Conservation (phyloP, 2,329 filamentous ascomycete genomes). For the Phyllosticta paracitricarpa region DNA sequence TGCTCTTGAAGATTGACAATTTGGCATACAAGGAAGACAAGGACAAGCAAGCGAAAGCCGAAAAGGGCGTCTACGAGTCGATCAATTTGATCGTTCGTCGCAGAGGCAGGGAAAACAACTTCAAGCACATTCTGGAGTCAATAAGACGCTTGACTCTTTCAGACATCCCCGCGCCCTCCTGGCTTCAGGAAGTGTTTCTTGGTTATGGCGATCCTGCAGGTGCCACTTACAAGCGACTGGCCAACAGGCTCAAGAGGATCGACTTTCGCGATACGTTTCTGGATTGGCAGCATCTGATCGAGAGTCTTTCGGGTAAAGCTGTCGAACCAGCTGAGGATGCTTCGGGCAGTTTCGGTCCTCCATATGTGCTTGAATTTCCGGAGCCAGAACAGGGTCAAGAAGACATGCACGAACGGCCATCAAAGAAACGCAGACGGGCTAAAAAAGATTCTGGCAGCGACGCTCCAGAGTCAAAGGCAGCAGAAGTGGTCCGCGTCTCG, state of each 20-base stretch:
- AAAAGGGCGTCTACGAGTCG: slow-evolving; percentile 67
- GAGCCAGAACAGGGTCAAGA: slow-evolving; percentile 16
- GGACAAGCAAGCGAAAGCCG: slow-evolving; percentile 53
- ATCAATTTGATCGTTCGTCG: slow-evolving; percentile 82
- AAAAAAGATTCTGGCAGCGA: slow-evolving; percentile 18
- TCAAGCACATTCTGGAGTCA: slow-evolving; percentile 84
- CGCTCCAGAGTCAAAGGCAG: slow-evolving; percentile 21
- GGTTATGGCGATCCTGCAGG: slow-evolving; percentile 89
- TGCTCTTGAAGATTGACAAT: slow-evolving; percentile 75
- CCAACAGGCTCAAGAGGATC: slow-evolving; percentile 66
- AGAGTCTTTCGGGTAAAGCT: slow-evolving; percentile 78
- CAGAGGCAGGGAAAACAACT: slow-evolving; percentile 88
- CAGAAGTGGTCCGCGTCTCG: slow-evolving; percentile 67
- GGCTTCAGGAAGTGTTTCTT: slow-evolving; percentile 96
- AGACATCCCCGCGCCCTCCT: slow-evolving; percentile 74
- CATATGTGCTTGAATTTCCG: slow-evolving; percentile 68
- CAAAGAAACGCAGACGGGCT: slow-evolving; percentile 46
- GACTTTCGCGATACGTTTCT: slow-evolving; percentile 93
- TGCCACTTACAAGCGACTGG: slow-evolving; percentile 73
- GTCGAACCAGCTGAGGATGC: slow-evolving; percentile 68
- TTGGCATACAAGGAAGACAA: slow-evolving; percentile 68
- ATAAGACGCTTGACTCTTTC: slow-evolving; percentile 79
- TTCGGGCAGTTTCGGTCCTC: slow-evolving; percentile 68
- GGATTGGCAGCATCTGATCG: slow-evolving; percentile 87
- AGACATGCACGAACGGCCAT: slow-evolving; percentile 37